Evolutionary conservation across 495 filamentous ascomycete genomes (phyloP).

Genomic region (Oleoguttula mirabilis): DNA sequence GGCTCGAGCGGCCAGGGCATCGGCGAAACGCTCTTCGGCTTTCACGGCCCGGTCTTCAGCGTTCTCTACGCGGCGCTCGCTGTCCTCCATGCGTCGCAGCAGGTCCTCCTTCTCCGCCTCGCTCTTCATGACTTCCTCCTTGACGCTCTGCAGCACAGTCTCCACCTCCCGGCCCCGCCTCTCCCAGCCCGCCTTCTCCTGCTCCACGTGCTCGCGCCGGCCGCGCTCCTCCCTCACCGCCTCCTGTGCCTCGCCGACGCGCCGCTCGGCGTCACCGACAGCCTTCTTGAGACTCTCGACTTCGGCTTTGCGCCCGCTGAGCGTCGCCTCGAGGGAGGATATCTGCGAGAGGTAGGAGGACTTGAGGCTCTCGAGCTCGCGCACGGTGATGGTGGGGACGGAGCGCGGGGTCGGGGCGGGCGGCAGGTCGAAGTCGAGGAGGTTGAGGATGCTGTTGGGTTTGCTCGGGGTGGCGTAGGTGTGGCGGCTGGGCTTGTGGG

Average conservation of each 20-base stretch:
- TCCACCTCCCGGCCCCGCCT: constrained; percentile 77
- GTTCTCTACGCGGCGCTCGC: constrained; percentile 50
- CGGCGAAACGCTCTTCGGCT: constrained; percentile 25
- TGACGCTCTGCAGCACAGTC: constrained; percentile 59
- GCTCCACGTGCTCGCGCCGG: constrained; percentile 52
- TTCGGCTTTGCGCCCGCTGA: constrained; percentile 85
- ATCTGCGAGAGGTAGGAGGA: constrained; percentile 82
- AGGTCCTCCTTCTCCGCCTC: constrained; percentile 63
- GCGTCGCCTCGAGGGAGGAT: constrained; percentile 72
- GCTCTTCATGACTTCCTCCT: constrained; percentile 63
- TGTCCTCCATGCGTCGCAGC: constrained; percentile 46
- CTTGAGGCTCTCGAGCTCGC: constrained; percentile 85
- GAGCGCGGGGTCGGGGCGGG: constrained; percentile 82
- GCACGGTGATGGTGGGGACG: constrained; percentile 77
- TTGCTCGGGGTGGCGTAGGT: constrained; percentile 37
- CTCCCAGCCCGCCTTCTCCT: constrained; percentile 76
- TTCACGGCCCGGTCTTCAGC: constrained; percentile 30
- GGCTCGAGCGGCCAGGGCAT: constrained; percentile 15
- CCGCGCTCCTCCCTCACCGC: constrained; percentile 60
- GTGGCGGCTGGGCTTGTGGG: constrained; percentile 20
- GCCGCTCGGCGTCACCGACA: constrained; percentile 74
- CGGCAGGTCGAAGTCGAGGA: constrained; percentile 89
- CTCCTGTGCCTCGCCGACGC: constrained; percentile 78
- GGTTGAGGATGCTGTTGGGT: constrained; percentile 40
- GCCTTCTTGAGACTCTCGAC: constrained; percentile 72